Conservation (phyloP, 2,329 filamentous ascomycete genomes). For the Epicoccum nigrum region DNA sequence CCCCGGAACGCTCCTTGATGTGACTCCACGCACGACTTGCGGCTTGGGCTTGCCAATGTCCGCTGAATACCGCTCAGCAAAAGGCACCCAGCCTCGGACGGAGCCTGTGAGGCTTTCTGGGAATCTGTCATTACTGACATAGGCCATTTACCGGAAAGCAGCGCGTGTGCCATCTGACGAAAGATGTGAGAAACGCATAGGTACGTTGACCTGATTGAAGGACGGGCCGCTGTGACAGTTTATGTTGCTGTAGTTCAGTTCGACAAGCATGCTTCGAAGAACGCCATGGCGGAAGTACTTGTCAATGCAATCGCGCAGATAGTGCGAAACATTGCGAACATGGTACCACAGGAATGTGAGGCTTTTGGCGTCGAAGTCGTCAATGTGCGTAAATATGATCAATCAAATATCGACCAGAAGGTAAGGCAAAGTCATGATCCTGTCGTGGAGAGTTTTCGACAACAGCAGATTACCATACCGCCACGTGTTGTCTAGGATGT, state of each 20-base stretch:
- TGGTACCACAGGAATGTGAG: constrained; percentile 22
- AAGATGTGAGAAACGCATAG: constrained; percentile 24
- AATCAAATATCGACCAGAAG: constrained; percentile 29
- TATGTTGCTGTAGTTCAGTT: constrained; percentile 27
- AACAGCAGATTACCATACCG: constrained; percentile 5
- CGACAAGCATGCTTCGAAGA: constrained; percentile 18
- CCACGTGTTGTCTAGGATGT: constrained; percentile 6
- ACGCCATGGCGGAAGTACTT: constrained; percentile 23
- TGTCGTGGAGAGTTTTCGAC: constrained; percentile 1
- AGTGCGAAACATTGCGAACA: constrained; percentile 24
- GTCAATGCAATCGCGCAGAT: constrained; percentile 24
- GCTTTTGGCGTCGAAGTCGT: constrained; percentile 15
- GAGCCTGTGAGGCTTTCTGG: constrained; percentile 9
- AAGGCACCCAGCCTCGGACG: constrained; percentile 28
- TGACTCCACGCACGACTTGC: constrained; percentile 7
- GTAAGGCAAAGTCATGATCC: constrained; percentile 4
- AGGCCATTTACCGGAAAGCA: constrained; percentile 19
- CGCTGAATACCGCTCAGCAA: constrained; percentile 24
- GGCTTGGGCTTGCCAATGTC: constrained; percentile 18
- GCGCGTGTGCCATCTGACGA: constrained; percentile 14
- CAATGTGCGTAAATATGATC: constrained; percentile 22
- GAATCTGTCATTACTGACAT: background rate
- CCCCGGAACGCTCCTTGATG: constrained; percentile 4
- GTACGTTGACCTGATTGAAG: constrained; percentile 22
- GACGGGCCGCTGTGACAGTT: constrained; percentile 16